Evolutionary conservation across 1,139 yeast species (phyloP).

Genomic region (Pichia sp.): DNA sequence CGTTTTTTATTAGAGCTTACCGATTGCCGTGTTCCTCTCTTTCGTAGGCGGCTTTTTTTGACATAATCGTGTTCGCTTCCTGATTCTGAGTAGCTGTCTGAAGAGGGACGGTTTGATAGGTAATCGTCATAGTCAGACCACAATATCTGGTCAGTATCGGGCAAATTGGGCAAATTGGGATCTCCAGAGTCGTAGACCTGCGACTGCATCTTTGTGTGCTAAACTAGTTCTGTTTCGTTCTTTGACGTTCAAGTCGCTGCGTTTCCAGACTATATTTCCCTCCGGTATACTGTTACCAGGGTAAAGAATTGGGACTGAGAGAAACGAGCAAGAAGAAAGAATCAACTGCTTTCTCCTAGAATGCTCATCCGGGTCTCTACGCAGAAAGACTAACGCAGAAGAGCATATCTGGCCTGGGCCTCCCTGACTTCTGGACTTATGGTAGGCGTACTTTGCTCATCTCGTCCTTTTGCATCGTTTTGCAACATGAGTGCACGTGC

Average conservation of each 20-base stretch:
- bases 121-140: conserved; percentile 31
- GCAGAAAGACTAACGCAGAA: no score
- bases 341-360: no score
- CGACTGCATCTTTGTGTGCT: conserved; percentile 9
- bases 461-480: no score
- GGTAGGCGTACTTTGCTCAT: no score
- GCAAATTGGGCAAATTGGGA: conserved; percentile 39
- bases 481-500: no score
- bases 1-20: neutral
- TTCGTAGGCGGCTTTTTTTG: neutral
- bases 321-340: no score
- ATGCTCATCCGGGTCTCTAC: no score
- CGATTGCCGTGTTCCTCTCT: neutral
- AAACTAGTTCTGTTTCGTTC: no score
- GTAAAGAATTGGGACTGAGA: no score
- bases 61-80: neutral
- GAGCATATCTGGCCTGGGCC: no score
- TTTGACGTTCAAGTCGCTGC: neutral
- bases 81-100: neutral
- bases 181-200: conserved; percentile 39
- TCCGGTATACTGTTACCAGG: no score
- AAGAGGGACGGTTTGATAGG: conserved; percentile 10
- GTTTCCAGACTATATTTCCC: neutral
- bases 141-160: conserved; percentile 30
- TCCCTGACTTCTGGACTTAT: no score